Base-by-base conservation (phyloP, 1,139 yeast species). In the Candida sanyaensis region DNA sequence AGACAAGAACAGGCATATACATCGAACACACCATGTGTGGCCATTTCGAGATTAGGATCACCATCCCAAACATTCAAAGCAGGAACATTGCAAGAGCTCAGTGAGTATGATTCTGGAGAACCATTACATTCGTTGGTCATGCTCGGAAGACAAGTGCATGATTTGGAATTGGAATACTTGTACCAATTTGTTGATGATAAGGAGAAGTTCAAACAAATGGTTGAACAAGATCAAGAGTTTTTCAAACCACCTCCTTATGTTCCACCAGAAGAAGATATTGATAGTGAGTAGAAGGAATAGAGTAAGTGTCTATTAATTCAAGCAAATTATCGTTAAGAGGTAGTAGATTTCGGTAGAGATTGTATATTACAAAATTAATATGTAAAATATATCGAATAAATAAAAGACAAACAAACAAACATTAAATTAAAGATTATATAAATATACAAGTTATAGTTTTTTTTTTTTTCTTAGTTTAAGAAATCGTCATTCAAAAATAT, bases 111-210 rank as follows among this genome's bases (percentile, higher is more conserved):
- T 56, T 82, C 96, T 9, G 99, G 99, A 26, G 96, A 85, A 59
- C 99, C 99, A 29, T 75, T 93, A 58, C 99, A 93, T 66, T 89
- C 98, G 5, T 78, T 93, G 58, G 83, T 93, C 42, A 85, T 93
- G 71, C 75, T 92, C 51, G 99, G 99, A 32, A 84, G 96, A 77
- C 92, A 89, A 64, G 93, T 91, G 28, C 99, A 93, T 62, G 98
- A 93, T 50, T 77, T 93, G 53, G 99, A 93, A 65, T 71, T 90
- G 60, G 97, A 92, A 57, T 93, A 85, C 62, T 72, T 93, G 66
- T 73, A 85, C 51, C 93, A 84, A 57, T 93, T 83, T 66, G 86
- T 88, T 32, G 85, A 81, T 48, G 78, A 91, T 61, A 77, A 75
- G 57, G 88, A 78, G 12, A 73, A 74, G 24, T 87, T 86, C 64